Evolutionary conservation across 495 filamentous ascomycete genomes (phyloP).

Genomic region (Elasticomyces elasticus): DNA sequence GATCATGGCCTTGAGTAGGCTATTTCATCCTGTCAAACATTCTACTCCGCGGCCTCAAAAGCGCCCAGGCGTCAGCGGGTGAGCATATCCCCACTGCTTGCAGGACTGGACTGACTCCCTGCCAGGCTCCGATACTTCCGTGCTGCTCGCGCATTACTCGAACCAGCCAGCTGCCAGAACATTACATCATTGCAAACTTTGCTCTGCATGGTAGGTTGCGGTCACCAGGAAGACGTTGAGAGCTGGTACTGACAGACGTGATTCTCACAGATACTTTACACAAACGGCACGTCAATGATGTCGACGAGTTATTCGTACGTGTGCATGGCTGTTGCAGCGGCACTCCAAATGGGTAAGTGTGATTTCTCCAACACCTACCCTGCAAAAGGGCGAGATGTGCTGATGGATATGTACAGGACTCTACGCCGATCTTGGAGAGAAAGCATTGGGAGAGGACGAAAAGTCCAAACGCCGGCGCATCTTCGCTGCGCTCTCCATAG

Average conservation of each 20-base stretch:
- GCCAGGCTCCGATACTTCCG: conserved; percentile 14
- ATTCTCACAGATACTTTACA: conserved; percentile 7
- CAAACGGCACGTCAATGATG: conserved; percentile 15
- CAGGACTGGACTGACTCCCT: not conserved
- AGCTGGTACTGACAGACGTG: too few relatives aligned
- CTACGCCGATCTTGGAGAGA: not conserved
- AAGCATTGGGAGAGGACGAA: conserved; percentile 6
- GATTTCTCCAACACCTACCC: too few relatives aligned
- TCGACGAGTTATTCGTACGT: conserved; percentile 18
- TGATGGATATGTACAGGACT: too few relatives aligned
- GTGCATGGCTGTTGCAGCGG: conserved; percentile 17
- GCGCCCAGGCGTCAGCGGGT: not conserved
- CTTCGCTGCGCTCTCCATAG: conserved; percentile 14
- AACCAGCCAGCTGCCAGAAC: conserved; percentile 12
- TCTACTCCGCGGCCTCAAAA: not conserved
- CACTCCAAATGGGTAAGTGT: conserved; percentile 15
- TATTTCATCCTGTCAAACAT: not conserved
- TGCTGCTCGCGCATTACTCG: conserved; percentile 8
- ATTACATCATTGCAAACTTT: conserved; percentile 12
- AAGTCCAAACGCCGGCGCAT: not conserved
- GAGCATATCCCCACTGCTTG: not conserved
- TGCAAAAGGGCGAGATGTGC: too few relatives aligned
- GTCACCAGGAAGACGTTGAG: too few relatives aligned
- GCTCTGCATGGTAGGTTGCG: conserved; percentile 18
- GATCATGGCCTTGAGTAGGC: conserved; percentile 7